phyloP scores from a whole-genome alignment of 164 flowering plant genomes.

The Amborella trichopoda region DNA sequence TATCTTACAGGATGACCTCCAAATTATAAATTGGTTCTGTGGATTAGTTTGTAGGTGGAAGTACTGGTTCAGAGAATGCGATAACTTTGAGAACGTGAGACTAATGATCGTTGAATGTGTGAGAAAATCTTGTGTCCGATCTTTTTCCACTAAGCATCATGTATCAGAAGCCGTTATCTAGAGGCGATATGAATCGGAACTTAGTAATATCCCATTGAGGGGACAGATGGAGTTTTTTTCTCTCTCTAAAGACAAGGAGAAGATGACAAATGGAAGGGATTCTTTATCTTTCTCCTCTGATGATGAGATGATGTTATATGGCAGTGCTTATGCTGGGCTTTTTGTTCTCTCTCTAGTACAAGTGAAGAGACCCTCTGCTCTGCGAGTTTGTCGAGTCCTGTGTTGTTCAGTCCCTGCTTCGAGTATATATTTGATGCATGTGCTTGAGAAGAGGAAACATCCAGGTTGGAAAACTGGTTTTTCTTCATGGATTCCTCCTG shows the following conservation, averaged over 20 bases:
- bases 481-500: conserved; percentile 62
- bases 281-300: no score
- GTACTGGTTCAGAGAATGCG: conserved; percentile 49
- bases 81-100: conserved; percentile 51
- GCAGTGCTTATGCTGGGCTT: conserved; percentile 53
- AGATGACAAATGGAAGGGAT: conserved; percentile 14
- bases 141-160: conserved; percentile 71
- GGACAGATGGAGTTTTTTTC: conserved; percentile 40
- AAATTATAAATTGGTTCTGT: conserved; percentile 72
- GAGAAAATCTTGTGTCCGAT: conserved; percentile 72
- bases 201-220: conserved; percentile 44
- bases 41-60: conserved; percentile 69
- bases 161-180: conserved; percentile 55
- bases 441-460: conserved; percentile 72
- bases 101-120: conserved; percentile 35
- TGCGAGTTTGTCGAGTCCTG: conserved; percentile 57
- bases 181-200: conserved; percentile 48
- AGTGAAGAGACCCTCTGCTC: conserved; percentile 42
- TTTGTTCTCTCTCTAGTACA: conserved; percentile 67
- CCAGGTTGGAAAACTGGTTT: conserved; percentile 93
- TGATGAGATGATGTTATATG: conserved; percentile 57
- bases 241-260: no score
- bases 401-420: conserved; percentile 63
- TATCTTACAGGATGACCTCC: conserved; percentile 44
- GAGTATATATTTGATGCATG: conserved; percentile 60